These are phyloP conservation scores for Leishmania arabica DNA, from an alignment of 208 protist genomes.

Conservation along the genomic window DNA sequence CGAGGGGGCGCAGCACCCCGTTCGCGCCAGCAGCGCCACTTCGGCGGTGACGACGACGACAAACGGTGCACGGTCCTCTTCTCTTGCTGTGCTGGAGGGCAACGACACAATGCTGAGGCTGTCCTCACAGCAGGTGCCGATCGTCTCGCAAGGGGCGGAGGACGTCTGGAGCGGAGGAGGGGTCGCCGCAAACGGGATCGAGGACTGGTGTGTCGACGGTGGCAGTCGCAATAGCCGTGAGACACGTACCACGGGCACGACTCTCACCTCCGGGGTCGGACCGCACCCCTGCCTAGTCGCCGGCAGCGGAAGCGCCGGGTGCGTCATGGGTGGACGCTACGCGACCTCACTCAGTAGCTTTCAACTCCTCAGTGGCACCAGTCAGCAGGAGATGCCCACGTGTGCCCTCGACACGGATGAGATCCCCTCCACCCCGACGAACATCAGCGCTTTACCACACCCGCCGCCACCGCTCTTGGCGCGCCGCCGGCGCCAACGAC, in stretches of 20 bases:
- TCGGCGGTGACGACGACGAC: not conserved
- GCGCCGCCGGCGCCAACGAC: not conserved
- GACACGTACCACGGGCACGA: not conserved
- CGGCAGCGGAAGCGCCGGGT: not conserved
- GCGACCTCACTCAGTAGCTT: constrained; percentile 18
- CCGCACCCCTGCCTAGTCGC: not conserved
- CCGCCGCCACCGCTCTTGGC: not conserved
- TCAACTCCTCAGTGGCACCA: constrained; percentile 10
- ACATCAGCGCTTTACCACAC: constrained; percentile 7
- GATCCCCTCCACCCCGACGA: constrained; percentile 22
- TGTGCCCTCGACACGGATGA: constrained; percentile 12
- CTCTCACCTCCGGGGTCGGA: not conserved
- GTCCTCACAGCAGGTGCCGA: not conserved
- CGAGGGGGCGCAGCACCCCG: constrained; percentile 5
- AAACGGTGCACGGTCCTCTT: not conserved
- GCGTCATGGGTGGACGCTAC: not conserved
- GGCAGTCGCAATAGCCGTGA: constrained; percentile 2
- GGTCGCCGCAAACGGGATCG: not conserved
- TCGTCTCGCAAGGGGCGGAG: not conserved
- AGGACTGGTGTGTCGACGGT: constrained; percentile 11
- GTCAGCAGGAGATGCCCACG: constrained; percentile 10
- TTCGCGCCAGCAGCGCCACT: not conserved
- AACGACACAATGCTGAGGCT: not conserved
- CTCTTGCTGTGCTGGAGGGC: not conserved
- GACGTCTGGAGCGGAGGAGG: not conserved